phyloP scores from a whole-genome alignment of 1,284 basidiomycete genomes.

The Bjerkandera adusta region DNA sequence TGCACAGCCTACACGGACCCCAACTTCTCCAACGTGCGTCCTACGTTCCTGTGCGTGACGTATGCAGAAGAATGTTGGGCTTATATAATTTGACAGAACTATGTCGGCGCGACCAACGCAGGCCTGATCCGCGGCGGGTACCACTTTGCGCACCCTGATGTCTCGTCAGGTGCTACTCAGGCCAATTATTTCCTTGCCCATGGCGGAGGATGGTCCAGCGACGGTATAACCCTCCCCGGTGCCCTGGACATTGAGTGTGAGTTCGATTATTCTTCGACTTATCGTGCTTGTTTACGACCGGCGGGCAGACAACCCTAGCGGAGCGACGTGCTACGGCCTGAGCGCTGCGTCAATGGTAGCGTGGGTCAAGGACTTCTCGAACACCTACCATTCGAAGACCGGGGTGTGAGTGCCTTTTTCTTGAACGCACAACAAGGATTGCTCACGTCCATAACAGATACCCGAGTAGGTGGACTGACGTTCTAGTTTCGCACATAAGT shows the following conservation, averaged over 20 bases:
- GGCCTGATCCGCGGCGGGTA: constrained; percentile 58
- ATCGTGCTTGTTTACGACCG: neutral
- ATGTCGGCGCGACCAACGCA: constrained; percentile 52
- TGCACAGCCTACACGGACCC: constrained; percentile 36
- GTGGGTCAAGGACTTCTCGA: constrained; percentile 62
- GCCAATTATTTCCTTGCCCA: constrained; percentile 59
- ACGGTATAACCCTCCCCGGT: constrained; percentile 63
- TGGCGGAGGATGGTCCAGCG: constrained; percentile 59
- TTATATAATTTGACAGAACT: constrained; percentile 32
- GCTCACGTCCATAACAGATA: constrained; percentile 27
- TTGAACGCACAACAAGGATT: neutral
- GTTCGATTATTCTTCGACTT: constrained; percentile 15
- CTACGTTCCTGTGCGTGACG: neutral
- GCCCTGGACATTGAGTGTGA: constrained; percentile 64
- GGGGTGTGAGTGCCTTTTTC: constrained; percentile 36
- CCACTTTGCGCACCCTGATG: constrained; percentile 58
- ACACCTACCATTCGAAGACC: constrained; percentile 55
- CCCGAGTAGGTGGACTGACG: constrained; percentile 27
- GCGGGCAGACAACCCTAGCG: constrained; percentile 45
- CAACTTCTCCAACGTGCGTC: constrained; percentile 35
- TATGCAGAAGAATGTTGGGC: neutral
- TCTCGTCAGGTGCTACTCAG: constrained; percentile 54
- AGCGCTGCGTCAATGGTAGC: constrained; percentile 52
- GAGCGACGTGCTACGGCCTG: constrained; percentile 56
- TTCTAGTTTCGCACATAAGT: no score